Percentiles rank a stretch among this genome's conserved stretches.
Conservation (phyloP, 805 yeast genomes). For the Kregervanrija delftensis region DNA sequence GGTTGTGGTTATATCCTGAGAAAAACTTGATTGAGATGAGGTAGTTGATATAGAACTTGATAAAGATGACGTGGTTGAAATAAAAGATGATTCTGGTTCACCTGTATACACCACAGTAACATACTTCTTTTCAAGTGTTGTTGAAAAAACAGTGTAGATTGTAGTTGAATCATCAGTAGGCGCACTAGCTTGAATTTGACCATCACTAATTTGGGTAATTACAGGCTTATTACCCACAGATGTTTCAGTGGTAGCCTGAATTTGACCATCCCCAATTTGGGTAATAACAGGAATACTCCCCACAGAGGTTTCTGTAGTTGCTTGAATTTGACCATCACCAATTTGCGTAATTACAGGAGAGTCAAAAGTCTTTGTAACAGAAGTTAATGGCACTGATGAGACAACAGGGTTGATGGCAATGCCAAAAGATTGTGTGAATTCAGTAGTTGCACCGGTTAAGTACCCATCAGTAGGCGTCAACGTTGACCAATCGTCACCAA, state of each 20-base stretch:
- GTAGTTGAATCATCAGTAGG: conserved; percentile 4
- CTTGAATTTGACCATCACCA: conserved; percentile 43
- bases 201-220: conserved; percentile 43
- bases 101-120: conserved; percentile 1
- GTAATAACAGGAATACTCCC: conserved; percentile 31
- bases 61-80: conserved; percentile 9
- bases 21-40: conserved; percentile 20
- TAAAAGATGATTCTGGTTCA: neutral
- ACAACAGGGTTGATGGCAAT: conserved; percentile 54
- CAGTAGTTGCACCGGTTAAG: conserved; percentile 48
- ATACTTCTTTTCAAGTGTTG: conserved; percentile 5
- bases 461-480: conserved; percentile 53
- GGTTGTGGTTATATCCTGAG: conserved; percentile 22
- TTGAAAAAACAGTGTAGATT: conserved; percentile 11
- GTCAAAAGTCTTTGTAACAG: conserved; percentile 12
- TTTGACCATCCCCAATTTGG: conserved; percentile 46
- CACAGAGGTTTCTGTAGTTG: conserved; percentile 27
- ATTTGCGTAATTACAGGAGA: conserved; percentile 32
- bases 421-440: conserved; percentile 54
- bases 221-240: conserved; percentile 28
- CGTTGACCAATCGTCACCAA: conserved; percentile 55
- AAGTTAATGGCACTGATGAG: conserved; percentile 25
- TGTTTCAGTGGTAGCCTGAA: conserved; percentile 33
- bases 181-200: conserved; percentile 29
- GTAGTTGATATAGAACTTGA: conserved; percentile 11